Conservation (phyloP, 768 basidiomycete genomes). For the Nevesoporus exiguus region DNA sequence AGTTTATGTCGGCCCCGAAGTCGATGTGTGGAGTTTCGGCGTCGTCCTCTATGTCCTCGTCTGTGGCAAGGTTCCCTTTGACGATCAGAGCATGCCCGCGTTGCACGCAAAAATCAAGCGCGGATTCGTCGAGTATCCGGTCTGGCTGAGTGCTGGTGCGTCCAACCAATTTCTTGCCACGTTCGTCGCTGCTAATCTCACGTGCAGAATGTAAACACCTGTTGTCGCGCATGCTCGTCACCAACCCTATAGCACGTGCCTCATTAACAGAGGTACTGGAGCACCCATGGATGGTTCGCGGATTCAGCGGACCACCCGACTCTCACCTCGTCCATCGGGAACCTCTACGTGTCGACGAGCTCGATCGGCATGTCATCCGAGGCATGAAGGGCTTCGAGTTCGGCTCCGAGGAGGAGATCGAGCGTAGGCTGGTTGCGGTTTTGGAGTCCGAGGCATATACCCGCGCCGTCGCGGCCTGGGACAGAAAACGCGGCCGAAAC, state of each 20-base stretch:
- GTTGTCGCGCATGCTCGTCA: constrained; percentile 93
- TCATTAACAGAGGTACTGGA: constrained; percentile 77
- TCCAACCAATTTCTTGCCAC: constrained; percentile 9
- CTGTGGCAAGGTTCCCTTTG: constrained; percentile 98
- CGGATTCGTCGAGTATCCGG: constrained; percentile 94
- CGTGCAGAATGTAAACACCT: constrained; percentile 87
- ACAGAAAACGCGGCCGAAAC: constrained; percentile 56
- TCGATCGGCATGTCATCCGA: constrained; percentile 80
- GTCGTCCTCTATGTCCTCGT: constrained; percentile 97
- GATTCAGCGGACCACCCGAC: constrained; percentile 56
- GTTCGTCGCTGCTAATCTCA: constrained; percentile 10
- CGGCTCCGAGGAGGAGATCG: constrained; percentile 84
- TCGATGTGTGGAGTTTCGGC: constrained; percentile 98
- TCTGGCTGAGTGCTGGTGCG: constrained; percentile 91
- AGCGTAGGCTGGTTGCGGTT: constrained; percentile 64
- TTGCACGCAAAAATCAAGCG: constrained; percentile 99
- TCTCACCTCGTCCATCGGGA: constrained; percentile 86
- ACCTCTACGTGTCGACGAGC: constrained; percentile 83
- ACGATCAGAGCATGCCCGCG: constrained; percentile 99
- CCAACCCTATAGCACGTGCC: constrained; percentile 82
- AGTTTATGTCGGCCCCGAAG: constrained; percentile 95
- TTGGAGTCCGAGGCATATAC: constrained; percentile 77
- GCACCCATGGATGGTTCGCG: constrained; percentile 80
- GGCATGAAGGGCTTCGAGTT: constrained; percentile 98
- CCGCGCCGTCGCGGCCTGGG: constrained; percentile 74